Percentiles rank a stretch among this genome's conserved stretches.
phyloP scores from a whole-genome alignment of 148 eudicot species.

The Persicaria maculosa region DNA sequence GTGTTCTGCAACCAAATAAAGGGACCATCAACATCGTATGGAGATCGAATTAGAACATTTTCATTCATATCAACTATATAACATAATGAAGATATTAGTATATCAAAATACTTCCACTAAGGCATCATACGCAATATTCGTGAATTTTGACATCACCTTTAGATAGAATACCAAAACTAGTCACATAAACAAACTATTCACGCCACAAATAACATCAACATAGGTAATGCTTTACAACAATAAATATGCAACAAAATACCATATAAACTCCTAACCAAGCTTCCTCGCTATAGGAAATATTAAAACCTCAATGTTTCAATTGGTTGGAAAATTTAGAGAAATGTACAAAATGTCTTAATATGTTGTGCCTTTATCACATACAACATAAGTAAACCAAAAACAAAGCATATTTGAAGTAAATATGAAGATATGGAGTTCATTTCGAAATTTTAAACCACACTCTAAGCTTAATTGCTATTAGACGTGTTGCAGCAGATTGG shows the following conservation, averaged over 20 bases:
- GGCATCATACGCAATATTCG: not conserved
- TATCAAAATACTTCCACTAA: not conserved
- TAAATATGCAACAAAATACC: not conserved
- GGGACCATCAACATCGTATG: not conserved
- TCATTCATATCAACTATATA: not conserved
- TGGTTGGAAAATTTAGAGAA: no score
- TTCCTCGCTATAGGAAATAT: not conserved
- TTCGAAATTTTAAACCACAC: not conserved
- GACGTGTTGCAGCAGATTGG: not conserved
- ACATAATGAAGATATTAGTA: not conserved
- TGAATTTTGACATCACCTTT: not conserved
- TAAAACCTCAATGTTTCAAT: not conserved
- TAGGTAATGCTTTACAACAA: not conserved
- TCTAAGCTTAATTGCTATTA: not conserved
- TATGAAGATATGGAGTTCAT: not conserved
- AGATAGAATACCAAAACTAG: not conserved
- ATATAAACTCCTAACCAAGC: not conserved
- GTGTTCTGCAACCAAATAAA: conserved; percentile 30
- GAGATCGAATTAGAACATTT: no score
- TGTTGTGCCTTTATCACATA: no score
- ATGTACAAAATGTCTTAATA: not conserved
- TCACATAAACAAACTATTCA: not conserved
- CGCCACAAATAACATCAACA: not conserved
- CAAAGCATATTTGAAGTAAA: not conserved
- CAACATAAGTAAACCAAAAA: not conserved